Evolutionary conservation across 257 asterid species (phyloP).

Genomic region (Solanum arcanum): DNA sequence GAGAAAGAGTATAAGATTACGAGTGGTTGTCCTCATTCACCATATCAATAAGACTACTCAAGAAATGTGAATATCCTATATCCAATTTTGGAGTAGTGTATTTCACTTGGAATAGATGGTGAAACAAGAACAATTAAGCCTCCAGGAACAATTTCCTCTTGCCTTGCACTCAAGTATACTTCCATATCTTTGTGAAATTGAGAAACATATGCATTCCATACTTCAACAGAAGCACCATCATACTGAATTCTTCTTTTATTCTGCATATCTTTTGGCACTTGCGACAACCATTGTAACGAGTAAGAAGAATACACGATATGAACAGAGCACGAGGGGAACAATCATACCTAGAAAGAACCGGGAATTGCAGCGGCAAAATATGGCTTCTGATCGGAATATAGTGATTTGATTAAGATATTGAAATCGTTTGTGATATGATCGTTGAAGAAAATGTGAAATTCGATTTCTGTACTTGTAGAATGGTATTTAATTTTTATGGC

Average conservation of each 20-base stretch:
- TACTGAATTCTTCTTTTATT: slow-evolving; percentile 21
- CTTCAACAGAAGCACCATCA: not conserved
- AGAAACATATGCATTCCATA: slow-evolving; percentile 6
- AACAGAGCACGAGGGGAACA: slow-evolving; percentile 1
- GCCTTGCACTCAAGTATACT: not conserved
- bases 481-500: not conserved
- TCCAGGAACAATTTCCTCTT: slow-evolving; percentile 17
- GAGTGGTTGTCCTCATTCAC: not conserved
- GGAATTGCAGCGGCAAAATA: slow-evolving; percentile 40
- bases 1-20: not conserved
- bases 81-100: not conserved
- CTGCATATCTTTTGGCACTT: slow-evolving; percentile 1
- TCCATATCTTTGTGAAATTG: slow-evolving; percentile 22
- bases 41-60: not conserved
- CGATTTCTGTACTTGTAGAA: not conserved
- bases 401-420: slow-evolving; percentile 30
- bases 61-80: not conserved
- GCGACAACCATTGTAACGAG: slow-evolving; percentile 26
- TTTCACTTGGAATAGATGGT: not conserved
- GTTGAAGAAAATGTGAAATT: slow-evolving; percentile 21
- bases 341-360: slow-evolving; percentile 26
- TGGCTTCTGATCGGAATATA: slow-evolving; percentile 15
- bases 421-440: slow-evolving; percentile 36
- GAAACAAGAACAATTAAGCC: slow-evolving; percentile 14
- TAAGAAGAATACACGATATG: slow-evolving; percentile 10